phyloP scores from a whole-genome alignment of 345 rosid species.

The Psidium friedrichsthalianum region DNA sequence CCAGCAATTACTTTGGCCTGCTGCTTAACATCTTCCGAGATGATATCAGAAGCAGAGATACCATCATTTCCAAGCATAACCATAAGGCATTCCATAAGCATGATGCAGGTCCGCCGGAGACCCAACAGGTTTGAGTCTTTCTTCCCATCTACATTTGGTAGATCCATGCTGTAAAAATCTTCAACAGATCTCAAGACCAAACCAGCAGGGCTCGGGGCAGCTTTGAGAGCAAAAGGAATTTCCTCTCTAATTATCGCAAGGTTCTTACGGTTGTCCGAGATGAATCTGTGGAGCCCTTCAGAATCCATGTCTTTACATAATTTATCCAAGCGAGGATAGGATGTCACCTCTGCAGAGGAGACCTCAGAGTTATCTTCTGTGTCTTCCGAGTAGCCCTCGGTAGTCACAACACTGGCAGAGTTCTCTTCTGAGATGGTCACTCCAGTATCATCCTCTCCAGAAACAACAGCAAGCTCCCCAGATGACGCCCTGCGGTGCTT shows the following conservation, averaged over 20 bases:
- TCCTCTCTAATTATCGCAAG: conserved; percentile 81
- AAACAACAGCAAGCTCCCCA: conserved; percentile 22
- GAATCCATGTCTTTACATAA: conserved; percentile 85
- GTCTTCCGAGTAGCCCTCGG: conserved; percentile 47
- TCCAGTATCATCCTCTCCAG: conserved; percentile 27
- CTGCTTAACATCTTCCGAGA: conserved; percentile 56
- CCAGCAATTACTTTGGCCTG: conserved; percentile 73
- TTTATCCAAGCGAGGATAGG: conserved; percentile 69
- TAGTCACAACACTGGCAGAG: conserved; percentile 26
- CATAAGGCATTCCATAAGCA: conserved; percentile 99
- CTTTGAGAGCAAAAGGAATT: conserved; percentile 73
- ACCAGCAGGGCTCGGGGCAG: conserved; percentile 67
- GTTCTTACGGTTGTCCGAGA: conserved; percentile 97
- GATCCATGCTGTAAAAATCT: conserved; percentile 66
- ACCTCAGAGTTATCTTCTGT: conserved; percentile 32
- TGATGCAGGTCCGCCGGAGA: conserved; percentile 90
- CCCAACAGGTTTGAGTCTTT: conserved; percentile 85
- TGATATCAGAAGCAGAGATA: conserved; percentile 34
- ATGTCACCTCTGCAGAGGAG: conserved; percentile 44
- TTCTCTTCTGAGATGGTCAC: conserved; percentile 24
- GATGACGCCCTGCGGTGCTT: conserved; percentile 44
- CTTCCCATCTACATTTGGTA: conserved; percentile 61
- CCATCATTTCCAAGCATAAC: conserved; percentile 45
- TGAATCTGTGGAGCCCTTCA: conserved; percentile 81
- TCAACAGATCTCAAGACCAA: conserved; percentile 74